Base-by-base conservation (phyloP, 23 red algal species). In the Gracilaria domingensis region DNA sequence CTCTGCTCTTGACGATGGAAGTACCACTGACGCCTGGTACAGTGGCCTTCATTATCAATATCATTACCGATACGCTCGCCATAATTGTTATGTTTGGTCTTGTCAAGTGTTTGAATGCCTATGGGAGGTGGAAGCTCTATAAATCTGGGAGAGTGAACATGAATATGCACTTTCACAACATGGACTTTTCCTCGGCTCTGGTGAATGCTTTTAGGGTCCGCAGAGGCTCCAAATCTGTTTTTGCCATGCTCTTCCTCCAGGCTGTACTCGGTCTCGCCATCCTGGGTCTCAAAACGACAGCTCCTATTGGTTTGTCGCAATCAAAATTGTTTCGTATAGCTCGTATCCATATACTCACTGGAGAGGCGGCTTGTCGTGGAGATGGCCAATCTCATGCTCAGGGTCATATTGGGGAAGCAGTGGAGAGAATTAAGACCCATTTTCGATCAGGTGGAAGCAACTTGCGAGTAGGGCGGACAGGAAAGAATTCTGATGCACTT, bases 151-250 rank as follows among this genome's bases (percentile, higher is more conserved):
- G 21, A 30, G 59, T 64, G 7, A 64, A 30, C 59, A 64, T 64
- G 59, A 30, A 64, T 64, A 64, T 64, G 59, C 59, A 64, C 28
- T 64, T 64, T 64, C 59, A 30, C 28, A 30, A 64, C 28, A 64
- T 64, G 59, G 21, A n/a, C 7, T 64, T 64, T 64, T 6, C n/a
- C 7, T n/a, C n/a, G 5, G 59, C 59, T 6, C 17, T 64, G 21
- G 21, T 20, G 17, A 64, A 30, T 20, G 21, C 28, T 64, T 30
- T 64, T 28, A 6, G 17, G n/a, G 8, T 64, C 28, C 59, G 59
- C 17, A 6, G 59, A 64, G 21, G n/a, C 21, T 64, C 59, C 21
- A 64, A 7, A 64, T 30, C 59, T 7, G 59, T 64, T 64, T 64
- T n/a, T 18, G 28, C 17, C 28, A 7, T 64, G 17, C 21, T 64